Base-by-base conservation (phyloP, 805 yeast genomes). In the Torulaspora maleeae region DNA sequence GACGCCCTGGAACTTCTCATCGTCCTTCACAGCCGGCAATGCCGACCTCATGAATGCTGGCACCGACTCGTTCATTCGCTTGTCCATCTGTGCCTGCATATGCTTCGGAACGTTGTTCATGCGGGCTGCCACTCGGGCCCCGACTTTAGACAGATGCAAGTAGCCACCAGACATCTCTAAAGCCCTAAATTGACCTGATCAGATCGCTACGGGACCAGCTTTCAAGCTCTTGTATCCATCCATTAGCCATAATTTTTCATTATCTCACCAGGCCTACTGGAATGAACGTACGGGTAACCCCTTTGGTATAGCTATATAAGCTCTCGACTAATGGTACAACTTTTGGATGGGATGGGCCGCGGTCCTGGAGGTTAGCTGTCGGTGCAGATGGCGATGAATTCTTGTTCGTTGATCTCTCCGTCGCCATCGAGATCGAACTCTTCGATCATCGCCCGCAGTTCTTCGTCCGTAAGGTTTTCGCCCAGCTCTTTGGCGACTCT, bases 371-470 rank as follows among this genome's bases (percentile, higher is more conserved):
- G 24, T 32, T 60, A 78, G 52, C 73, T 76, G 56, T 88, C 95
- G 15, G 87, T 80, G 64, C 96, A 88, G 34, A 89, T 87, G 47
- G 85, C 85, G 49, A 88, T 86, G 60, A 90, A 89, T 68, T 90
- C 97, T 51, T 86, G 87, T 60, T 86, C 95, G 59, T 83, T 83
- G 54, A 89, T 90, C 53, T 86, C 96, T 41, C 98, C 98, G 64
- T 93, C 98, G 45, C 87, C 95, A 63, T 93, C 97, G 41, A 90
- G 69, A 68, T 93, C 99, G 61, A 93, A 93, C 65, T 91, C 98
- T 50, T 90, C 96, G 53, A 93, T 93, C 99, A 93, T 93, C 4
- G 97, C 97, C 54, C 86, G 76, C 41, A 93, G 72, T 60, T 93
- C 99, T 48, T 88, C 96, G 55, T 93, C 99, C 5, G 87, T 82